Conservation (phyloP, 108 stramenopile genomes). For the Thalassiosira profunda region DNA sequence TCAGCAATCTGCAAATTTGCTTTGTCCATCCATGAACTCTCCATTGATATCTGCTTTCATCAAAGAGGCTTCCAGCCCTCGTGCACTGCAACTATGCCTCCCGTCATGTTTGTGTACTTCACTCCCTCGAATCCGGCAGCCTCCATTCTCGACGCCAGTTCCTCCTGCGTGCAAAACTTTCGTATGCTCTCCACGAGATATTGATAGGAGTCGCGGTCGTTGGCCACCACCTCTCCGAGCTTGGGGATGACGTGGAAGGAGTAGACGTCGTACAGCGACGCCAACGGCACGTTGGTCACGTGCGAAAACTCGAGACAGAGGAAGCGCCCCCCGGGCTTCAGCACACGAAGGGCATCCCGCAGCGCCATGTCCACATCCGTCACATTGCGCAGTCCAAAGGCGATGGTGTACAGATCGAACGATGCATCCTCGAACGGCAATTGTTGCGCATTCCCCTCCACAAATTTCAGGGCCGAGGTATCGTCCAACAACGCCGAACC, state of each 20-base stretch:
- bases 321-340: constrained; percentile 97
- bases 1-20: background rate
- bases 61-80: constrained; percentile 85
- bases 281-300: constrained; percentile 73
- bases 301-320: constrained; percentile 98
- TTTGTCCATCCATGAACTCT: background rate
- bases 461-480: constrained; percentile 60
- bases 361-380: constrained; percentile 94
- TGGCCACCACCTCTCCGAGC: constrained; percentile 93
- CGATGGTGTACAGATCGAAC: constrained; percentile 98
- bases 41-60: background rate
- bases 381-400: constrained; percentile 98
- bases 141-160: constrained; percentile 78
- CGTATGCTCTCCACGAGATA: constrained; percentile 99
- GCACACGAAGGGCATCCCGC: constrained; percentile 85
- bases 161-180: constrained; percentile 94
- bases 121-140: constrained; percentile 82
- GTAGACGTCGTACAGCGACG: constrained; percentile 89
- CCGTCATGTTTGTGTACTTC: constrained; percentile 88
- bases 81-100: constrained; percentile 96
- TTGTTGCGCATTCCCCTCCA: constrained; percentile 95
- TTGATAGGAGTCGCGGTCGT: constrained; percentile 95
- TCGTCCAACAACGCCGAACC: constrained; percentile 61
- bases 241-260: constrained; percentile 95
- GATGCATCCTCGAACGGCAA: constrained; percentile 88